Base-by-base conservation (phyloP, 2,329 filamentous ascomycete genomes). In the Seiridium unicorne region DNA sequence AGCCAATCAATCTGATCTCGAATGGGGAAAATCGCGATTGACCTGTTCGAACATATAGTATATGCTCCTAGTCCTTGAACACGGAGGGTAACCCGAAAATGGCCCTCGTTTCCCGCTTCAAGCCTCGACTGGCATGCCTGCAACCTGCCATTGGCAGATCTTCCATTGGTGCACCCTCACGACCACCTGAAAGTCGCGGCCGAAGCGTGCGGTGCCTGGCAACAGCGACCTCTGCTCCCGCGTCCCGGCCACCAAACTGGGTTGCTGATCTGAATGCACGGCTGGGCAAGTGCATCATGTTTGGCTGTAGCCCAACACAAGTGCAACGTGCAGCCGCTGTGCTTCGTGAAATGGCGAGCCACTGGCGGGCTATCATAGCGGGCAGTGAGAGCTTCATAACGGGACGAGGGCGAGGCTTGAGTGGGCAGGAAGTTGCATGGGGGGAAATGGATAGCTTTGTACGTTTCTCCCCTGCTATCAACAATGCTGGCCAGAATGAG, bases 381-480 rank as follows among this genome's bases (percentile, higher is more conserved):
- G 69, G 65, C 8, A 63, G 66, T 44, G 65, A 69, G 49, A 70
- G 71, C 3, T 73, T 69, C 54, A 57, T 73, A 49, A 61, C 64
- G 2, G 64, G 65, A 0, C 59, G 61, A 1, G 40, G 61, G 11
- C 55, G 61, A 34, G 70, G 70, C 2, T 51, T 70, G 49, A 58
- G 67, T 54, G 44, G 65, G 32, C 65, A 72, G 63, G 58, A 64
- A 56, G 66, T 70, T 49, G 65, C 63, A 5, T 67, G 65, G 66
- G 93, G 92, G 36, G 92, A 97, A 73, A 92, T 93, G 89, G 91
- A 92, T 76, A 74, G 78, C 65, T 73, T 76, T 65, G 73, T 76
- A 68, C 55, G 76, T 72, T 26, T 26, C 18, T 26, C 18, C 18
- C 18, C 18, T 26, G 18, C 18, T 26, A 26, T 26, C 18, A 26